Percentiles rank a stretch among this genome's conserved stretches.
phyloP scores from a whole-genome alignment of 805 yeast genomes.

The Limtongozyma cylindracea region DNA sequence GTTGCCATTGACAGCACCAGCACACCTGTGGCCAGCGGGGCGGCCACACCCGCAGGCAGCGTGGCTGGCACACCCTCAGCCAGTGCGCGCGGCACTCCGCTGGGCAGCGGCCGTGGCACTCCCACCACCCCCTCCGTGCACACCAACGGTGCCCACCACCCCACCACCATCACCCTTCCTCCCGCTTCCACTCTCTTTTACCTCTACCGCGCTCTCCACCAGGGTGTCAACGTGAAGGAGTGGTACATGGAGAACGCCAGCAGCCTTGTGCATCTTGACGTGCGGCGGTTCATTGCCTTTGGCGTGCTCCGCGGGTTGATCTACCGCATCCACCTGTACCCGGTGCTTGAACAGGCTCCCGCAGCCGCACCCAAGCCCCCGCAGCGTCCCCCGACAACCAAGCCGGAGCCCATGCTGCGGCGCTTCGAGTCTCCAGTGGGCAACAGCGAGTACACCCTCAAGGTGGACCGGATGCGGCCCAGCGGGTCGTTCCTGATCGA shows the following conservation, averaged over 20 bases:
- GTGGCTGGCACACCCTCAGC: too few relatives aligned
- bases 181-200: too few relatives aligned
- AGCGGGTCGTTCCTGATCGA: too few relatives aligned
- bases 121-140: constrained; percentile 30
- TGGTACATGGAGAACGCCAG: constrained; percentile 58
- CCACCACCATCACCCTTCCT: too few relatives aligned
- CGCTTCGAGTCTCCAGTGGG: neutral
- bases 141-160: too few relatives aligned
- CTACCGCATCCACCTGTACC: constrained; percentile 59
- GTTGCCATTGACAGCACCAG: too few relatives aligned
- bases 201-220: constrained; percentile 55
- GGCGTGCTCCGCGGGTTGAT: constrained; percentile 68
- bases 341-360: constrained; percentile 20
- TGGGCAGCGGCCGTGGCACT: too few relatives aligned
- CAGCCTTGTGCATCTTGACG: constrained; percentile 39
- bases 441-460: neutral
- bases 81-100: too few relatives aligned
- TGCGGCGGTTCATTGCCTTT: constrained; percentile 65
- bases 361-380: constrained; percentile 9
- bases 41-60: too few relatives aligned
- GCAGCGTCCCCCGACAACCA: constrained; percentile 3
- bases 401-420: constrained; percentile 2
- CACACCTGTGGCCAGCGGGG: too few relatives aligned
- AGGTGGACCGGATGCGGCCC: constrained; percentile 1
- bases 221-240: constrained; percentile 48